These are phyloP conservation scores for Ustilago curta DNA, from an alignment of 1,284 basidiomycete species.

Conservation along the genomic window DNA sequence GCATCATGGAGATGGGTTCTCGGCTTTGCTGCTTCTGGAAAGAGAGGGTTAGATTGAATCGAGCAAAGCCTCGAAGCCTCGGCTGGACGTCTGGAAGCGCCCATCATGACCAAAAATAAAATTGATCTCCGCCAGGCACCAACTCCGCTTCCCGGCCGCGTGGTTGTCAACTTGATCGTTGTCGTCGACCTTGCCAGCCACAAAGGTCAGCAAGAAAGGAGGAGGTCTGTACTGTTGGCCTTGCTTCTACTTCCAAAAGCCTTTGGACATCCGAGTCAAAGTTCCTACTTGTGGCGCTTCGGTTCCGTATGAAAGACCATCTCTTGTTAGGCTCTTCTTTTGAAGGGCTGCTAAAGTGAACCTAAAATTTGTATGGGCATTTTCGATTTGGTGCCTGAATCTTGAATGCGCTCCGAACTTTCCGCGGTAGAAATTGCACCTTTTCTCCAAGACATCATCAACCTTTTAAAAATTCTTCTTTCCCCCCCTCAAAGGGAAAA, in stretches of 20 bases:
- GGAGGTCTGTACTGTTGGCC: too few relatives aligned
- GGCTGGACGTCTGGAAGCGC: conserved; percentile 3
- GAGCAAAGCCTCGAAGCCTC: not conserved
- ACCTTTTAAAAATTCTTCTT: not conserved
- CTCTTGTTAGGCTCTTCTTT: not conserved
- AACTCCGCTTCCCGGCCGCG: not conserved
- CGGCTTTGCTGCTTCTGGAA: not conserved
- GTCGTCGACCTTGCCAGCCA: not conserved
- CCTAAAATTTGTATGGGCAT: not conserved
- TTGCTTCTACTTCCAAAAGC: too few relatives aligned
- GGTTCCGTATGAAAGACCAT: too few relatives aligned
- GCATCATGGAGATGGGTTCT: too few relatives aligned
- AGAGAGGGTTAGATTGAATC: not conserved
- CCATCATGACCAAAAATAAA: not conserved
- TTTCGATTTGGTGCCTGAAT: conserved; percentile 7
- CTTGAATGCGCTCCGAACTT: conserved; percentile 2
- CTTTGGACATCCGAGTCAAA: too few relatives aligned
- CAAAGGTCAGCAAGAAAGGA: too few relatives aligned
- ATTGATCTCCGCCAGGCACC: conserved; percentile 6
- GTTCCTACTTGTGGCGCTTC: too few relatives aligned
- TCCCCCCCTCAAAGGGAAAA: not conserved
- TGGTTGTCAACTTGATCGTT: too few relatives aligned
- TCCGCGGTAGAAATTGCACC: not conserved
- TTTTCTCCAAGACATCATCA: not conserved
- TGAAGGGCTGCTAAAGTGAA: not conserved